These are phyloP conservation scores for Chlamydomonas eustigma DNA, from an alignment of 139 green algal species.

Conservation along the genomic window DNA sequence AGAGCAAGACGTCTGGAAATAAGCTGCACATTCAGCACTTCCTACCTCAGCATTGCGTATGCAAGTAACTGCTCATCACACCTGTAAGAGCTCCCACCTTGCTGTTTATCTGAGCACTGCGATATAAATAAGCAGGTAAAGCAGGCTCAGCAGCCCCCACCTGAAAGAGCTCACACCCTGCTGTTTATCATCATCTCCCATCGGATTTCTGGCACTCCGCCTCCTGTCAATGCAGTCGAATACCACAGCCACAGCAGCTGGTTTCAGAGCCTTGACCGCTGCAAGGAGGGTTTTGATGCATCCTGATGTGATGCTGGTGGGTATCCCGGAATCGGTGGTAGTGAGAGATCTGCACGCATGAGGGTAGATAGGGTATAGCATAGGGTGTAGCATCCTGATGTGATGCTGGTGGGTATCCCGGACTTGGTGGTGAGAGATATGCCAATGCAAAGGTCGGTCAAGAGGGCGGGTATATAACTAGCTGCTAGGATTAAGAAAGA, in stretches of 20 bases:
- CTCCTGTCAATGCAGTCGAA: too few relatives aligned
- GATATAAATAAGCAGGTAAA: too few relatives aligned
- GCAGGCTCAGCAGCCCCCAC: background rate
- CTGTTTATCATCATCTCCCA: too few relatives aligned
- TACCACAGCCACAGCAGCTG: background rate
- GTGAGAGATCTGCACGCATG: constrained; percentile 2
- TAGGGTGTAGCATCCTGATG: background rate
- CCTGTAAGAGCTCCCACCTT: too few relatives aligned
- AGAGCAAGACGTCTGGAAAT: too few relatives aligned
- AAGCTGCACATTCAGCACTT: too few relatives aligned
- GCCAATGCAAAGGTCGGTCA: background rate
- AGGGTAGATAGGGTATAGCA: too few relatives aligned
- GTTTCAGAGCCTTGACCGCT: background rate
- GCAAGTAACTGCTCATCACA: too few relatives aligned
- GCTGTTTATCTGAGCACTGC: too few relatives aligned
- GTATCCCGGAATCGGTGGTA: background rate
- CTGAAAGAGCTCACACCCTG: background rate
- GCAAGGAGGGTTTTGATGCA: background rate
- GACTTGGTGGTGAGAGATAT: constrained; percentile 1
- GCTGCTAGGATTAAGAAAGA: background rate
- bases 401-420: background rate
- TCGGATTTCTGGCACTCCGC: too few relatives aligned
- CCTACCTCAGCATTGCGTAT: too few relatives aligned
- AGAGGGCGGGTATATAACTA: background rate
- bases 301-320: background rate